A percentile compares a stretch with the other conserved stretches of the same genome.
phyloP scores from a whole-genome alignment of 306 rosid genomes.

The Inga leiocalycina region DNA sequence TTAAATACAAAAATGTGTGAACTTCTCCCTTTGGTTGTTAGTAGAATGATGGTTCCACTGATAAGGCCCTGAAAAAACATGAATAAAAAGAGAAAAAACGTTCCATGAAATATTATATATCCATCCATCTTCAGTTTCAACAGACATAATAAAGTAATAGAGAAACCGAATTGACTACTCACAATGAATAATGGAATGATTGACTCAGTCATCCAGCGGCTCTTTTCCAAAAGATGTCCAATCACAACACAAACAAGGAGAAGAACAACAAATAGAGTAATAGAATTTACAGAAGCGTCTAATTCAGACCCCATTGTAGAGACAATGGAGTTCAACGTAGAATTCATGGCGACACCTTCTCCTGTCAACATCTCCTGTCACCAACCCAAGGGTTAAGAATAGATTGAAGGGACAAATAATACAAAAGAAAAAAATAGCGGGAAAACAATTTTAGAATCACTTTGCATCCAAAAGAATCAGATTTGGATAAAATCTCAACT shows the following conservation, averaged over 20 bases:
- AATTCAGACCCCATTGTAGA: no score
- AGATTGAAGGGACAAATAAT: background rate
- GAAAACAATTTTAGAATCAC: no score
- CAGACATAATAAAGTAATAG: background rate
- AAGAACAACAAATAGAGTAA: slow-evolving; percentile 59
- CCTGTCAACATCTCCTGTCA: background rate
- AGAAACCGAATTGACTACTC: slow-evolving; percentile 36
- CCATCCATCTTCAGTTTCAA: background rate
- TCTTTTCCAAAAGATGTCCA: slow-evolving; percentile 67
- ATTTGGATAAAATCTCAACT: no score
- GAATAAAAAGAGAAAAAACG: background rate
- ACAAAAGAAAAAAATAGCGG: background rate
- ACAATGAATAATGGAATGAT: slow-evolving; percentile 60
- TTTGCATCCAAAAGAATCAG: no score
- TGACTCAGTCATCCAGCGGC: slow-evolving; percentile 62
- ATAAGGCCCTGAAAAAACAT: slow-evolving; percentile 54
- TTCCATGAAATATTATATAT: slow-evolving; percentile 10
- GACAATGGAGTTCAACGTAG: background rate
- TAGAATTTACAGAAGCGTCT: slow-evolving; percentile 40
- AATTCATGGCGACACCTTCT: slow-evolving; percentile 32
- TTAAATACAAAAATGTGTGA: slow-evolving; percentile 54
- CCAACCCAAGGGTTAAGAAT: slow-evolving; percentile 1
- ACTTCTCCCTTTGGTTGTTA: slow-evolving; percentile 50
- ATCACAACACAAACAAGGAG: slow-evolving; percentile 55
- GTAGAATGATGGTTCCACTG: slow-evolving; percentile 54